Conservation (phyloP, 352 stramenopile species). For the Phytophthora agathidicida region DNA sequence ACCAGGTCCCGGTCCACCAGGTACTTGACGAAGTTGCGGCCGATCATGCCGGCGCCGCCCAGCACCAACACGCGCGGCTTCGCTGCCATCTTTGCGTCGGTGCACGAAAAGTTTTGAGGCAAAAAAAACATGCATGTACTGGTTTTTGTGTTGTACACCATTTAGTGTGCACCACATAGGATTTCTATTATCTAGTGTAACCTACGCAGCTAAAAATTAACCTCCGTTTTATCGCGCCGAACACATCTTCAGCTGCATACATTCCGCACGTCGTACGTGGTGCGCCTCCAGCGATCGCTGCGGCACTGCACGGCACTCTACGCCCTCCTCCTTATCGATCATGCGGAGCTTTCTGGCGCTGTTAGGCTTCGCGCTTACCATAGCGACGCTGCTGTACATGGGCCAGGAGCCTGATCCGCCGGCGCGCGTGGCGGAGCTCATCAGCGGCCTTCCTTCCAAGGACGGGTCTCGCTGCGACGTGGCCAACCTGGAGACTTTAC, state of each 20-base stretch:
- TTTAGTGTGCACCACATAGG: not conserved
- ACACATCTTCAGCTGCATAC: conserved; percentile 7
- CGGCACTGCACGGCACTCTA: conserved; percentile 3
- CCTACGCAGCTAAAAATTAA: conserved; percentile 12
- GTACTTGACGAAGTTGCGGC: conserved; percentile 88
- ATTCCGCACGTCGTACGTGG: conserved; percentile 15
- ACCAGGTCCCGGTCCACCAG: conserved; percentile 74
- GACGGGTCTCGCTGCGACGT: conserved; percentile 60
- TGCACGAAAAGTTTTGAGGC: not conserved
- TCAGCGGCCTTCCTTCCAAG: conserved; percentile 33
- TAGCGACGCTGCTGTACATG: conserved; percentile 59
- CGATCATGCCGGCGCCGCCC: conserved; percentile 85
- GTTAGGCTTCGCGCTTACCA: conserved; percentile 45
- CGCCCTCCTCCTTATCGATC: not conserved
- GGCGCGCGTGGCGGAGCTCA: conserved; percentile 54
- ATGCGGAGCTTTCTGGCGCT: conserved; percentile 65
- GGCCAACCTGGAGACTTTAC: conserved; percentile 66
- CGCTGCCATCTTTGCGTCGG: conserved; percentile 15
- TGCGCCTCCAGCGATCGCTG: conserved; percentile 14
- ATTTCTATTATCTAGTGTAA: not conserved
- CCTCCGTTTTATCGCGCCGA: conserved; percentile 1
- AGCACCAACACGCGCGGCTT: conserved; percentile 86
- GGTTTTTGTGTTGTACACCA: not conserved
- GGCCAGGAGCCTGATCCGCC: conserved; percentile 56
- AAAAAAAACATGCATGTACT: not conserved